Base-by-base conservation (phyloP, 164 flowering plant species). In the Kalanchoe fedtschenkoi region DNA sequence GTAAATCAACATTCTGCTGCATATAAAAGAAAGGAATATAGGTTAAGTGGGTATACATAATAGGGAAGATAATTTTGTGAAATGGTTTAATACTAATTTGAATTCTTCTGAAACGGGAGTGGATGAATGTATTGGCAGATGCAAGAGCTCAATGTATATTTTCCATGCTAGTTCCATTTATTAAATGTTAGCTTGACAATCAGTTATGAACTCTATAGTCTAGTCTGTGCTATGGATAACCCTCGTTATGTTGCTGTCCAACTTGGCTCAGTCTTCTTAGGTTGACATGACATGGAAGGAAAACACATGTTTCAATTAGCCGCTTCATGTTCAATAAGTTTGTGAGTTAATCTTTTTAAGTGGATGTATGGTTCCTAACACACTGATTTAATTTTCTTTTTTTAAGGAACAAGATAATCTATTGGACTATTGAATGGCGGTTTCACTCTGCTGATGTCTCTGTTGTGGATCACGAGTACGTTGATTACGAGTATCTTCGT, bases 361-460 rank as follows among this genome's bases (percentile, higher is more conserved):
- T 19, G 6, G 10, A 19, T 58, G 61, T 2, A 16, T 1, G 29
- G 17, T 57, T 22, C 5, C 22, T 30, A 22, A 57, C 37, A 21
- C 29, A 8, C 14, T 15, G 34, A 57, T 58, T 33, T 34, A 22
- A 5, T 29, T 33, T n/a, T 14, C 28, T 30, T 17, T 66, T 26
- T 44, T 66, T 15, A 82, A 91, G 97, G 85, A 78, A 77, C 66
- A 85, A 85, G 53, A 65, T 69, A 58, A 87, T 93, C 59, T 71
- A 60, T 15, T 93, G 99, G 97, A 90, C 95, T 35, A 80, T 93
- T 35, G 99, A 93, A 65, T 90, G 96, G 97, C 75, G 80, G 30
- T 90, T 93, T 74, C 86, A 85, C 72, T 83, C 88, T 28, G 81
- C 95, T 43, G 78, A 85, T 64, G 84, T 84, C 42, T 80, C 79